Base-by-base conservation (phyloP, 2,329 filamentous ascomycete genomes). In the Zalaria obscura region DNA sequence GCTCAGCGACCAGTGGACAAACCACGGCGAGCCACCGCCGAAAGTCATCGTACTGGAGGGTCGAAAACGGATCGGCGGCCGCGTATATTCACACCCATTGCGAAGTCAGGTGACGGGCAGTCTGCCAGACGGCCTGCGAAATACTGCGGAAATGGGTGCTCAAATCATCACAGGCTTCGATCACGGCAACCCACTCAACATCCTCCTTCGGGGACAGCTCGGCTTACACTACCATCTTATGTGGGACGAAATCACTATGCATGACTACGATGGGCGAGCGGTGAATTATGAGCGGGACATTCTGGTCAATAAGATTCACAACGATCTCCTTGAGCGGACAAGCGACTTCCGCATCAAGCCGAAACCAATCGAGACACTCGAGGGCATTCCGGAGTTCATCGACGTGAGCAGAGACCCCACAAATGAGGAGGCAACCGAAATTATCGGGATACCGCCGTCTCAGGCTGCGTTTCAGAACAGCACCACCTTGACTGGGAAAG, bases 91-190 rank as follows among this genome's bases (percentile, higher is more conserved):
- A 40, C 86, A 80, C 56, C 75, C 74, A 37, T 60, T 80, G 45
- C 66, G 65, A 67, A 70, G 77, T 66, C 65, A 81, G 66, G 59
- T 73, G 58, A 61, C 67, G 42, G 56, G 67, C 55, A 61, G 64
- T 48, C 51, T 76, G 56, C 63, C 69, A 56, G 53, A 68, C 49
- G 56, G 68, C 62, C 75, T 71, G 58, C 73, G 63, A 39, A 82
- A 81, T 55, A 96, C 88, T 18, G 91, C 86, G 28, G 91, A 98
- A 59, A 93, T 95, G 79, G 91, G 91, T 27, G 91, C 89, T 42
- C 94, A 98, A 71, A 96, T 98, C 45, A 87, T 98, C 46, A 95
- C 93, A 29, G 91, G 91, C 0, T 98, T 96, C 57, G 87, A 96
- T 50, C 77, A 85, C 49, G 93, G 93, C 11, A 98, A 98, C 52